These are phyloP conservation scores for Candida nemodendra DNA, from an alignment of 805 yeast species.

Conservation along the genomic window DNA sequence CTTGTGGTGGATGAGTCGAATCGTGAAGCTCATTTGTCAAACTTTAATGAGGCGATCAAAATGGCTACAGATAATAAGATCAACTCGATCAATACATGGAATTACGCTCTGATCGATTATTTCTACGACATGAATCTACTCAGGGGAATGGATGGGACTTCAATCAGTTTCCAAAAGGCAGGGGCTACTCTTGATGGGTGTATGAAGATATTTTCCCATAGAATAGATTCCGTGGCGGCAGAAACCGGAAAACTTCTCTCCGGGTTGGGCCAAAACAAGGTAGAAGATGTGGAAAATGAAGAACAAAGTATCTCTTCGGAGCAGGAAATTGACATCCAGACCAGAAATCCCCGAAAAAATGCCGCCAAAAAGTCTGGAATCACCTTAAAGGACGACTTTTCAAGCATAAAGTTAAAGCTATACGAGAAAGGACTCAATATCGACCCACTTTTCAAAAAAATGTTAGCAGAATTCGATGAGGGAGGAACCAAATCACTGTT, in stretches of 20 bases:
- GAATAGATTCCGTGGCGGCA: conserved; percentile 43
- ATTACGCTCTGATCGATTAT: conserved; percentile 49
- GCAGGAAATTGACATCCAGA: conserved; percentile 22
- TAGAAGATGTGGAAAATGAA: conserved; percentile 16
- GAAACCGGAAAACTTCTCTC: conserved; percentile 47
- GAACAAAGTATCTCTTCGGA: conserved; percentile 23
- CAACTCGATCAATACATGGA: conserved; percentile 49
- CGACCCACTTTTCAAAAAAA: conserved; percentile 74
- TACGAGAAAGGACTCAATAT: conserved; percentile 62
- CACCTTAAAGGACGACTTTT: conserved; percentile 34
- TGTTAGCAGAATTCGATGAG: conserved; percentile 76
- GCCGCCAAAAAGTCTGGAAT: conserved; percentile 32
- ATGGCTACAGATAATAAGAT: conserved; percentile 40
- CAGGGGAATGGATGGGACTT: conserved; percentile 39
- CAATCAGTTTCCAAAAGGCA: conserved; percentile 45
- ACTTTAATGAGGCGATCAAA: conserved; percentile 27
- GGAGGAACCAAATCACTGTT: conserved; percentile 76
- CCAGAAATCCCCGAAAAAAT: conserved; percentile 29
- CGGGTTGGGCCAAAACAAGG: conserved; percentile 56
- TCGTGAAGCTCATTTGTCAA: conserved; percentile 11
- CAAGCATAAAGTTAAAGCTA: conserved; percentile 48
- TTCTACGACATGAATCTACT: conserved; percentile 50
- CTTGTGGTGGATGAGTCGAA: conserved; percentile 7
- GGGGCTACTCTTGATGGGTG: conserved; percentile 55
- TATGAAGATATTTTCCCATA: conserved; percentile 47